These are phyloP conservation scores for Dendrobium huoshanense DNA, from an alignment of 106 monocot species.

Conservation along the genomic window DNA sequence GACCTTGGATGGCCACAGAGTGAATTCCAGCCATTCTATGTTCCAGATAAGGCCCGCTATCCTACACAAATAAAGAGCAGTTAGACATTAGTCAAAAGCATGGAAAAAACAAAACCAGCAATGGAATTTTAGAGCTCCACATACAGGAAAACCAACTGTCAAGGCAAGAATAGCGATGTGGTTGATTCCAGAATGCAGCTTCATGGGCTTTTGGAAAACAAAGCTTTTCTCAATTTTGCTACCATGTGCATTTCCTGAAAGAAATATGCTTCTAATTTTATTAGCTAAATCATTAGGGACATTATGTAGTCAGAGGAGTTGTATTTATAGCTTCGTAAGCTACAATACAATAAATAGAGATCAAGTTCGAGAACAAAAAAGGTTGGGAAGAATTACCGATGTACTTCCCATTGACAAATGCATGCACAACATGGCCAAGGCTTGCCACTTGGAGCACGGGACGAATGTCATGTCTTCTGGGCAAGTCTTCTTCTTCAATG, in stretches of 20 bases:
- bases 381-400: constrained; percentile 23
- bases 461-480: constrained; percentile 35
- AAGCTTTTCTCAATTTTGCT: constrained; percentile 53
- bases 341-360: too few relatives aligned
- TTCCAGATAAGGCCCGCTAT: constrained; percentile 53
- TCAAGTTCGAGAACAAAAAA: too few relatives aligned
- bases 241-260: constrained; percentile 63
- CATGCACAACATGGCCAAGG: constrained; percentile 40
- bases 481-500: constrained; percentile 34
- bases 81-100: not conserved
- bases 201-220: constrained; percentile 33
- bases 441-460: constrained; percentile 37
- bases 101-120: not conserved
- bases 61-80: constrained; percentile 16
- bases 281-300: not conserved
- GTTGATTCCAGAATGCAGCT: constrained; percentile 47
- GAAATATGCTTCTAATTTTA: not conserved
- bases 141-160: constrained; percentile 63
- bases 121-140: not conserved
- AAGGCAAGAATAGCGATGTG: constrained; percentile 40
- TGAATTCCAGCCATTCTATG: constrained; percentile 47
- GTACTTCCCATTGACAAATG: constrained; percentile 42
- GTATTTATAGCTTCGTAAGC: too few relatives aligned
- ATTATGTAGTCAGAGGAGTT: too few relatives aligned
- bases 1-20: constrained; percentile 32